Base-by-base conservation (phyloP, 805 yeast species). In the Candida sphagnicola region DNA sequence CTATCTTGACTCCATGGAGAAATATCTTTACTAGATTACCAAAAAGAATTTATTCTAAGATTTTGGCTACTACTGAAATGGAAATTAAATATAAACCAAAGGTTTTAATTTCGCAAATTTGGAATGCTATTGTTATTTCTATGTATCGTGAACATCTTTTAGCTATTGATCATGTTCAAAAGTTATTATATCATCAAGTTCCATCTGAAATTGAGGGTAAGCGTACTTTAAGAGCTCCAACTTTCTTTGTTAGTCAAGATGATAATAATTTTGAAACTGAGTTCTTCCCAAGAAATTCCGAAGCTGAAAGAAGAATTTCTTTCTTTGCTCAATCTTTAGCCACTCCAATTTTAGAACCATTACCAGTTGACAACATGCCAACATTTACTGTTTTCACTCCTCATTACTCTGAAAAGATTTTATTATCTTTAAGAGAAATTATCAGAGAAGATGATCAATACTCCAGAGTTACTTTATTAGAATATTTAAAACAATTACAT, bases 351-450 rank as follows among this genome's bases (percentile, higher is more conserved):
- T 96, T 96, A 47, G 99, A 93, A 71, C 98, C 99, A 46, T 75
- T 93, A 59, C 99, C 99, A 31, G 98, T 95, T 51, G 99, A 93
- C 67, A 91, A 91, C 75, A 93, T 93, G 99, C 99, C 99, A 49
- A 91, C 98, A 10, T 93, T 93, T 66, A 90, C 99, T 28, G 95
- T 88, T 6, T 67, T 89, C 52, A 75, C 89, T 32, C 96, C 96
- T 6, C 96, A 89, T 57, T 89, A 83, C 58, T 72, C 83, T 5
- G 96, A 89, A 56, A 88, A 84, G 61, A 86, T 89, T 35, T 70
- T 84, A 13, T 66, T 88, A 40, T 75, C 86, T 2, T 67, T 89
- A 46, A 78, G 80, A 53, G 96, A 89, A 56, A 80, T 88, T 15
- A 85, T 89, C 40, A 77, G 80, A 47, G 88, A 81, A 57, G 84